Conservation (phyloP, 169 alveolate genomes). For the Cyclospora cayetanensis region DNA sequence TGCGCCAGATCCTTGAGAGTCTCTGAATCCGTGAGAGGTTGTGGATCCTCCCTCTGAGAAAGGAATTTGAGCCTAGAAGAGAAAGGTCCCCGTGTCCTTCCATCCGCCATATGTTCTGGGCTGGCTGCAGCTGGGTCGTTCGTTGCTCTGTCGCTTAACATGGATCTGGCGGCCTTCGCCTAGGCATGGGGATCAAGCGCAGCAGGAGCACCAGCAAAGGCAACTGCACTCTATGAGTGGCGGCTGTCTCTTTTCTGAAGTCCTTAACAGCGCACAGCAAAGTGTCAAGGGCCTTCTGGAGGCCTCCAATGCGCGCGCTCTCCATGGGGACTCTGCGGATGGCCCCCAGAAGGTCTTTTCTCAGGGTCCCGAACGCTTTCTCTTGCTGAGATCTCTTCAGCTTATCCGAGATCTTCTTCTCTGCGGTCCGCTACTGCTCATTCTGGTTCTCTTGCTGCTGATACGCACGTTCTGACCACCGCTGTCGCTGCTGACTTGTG, state of each 20-base stretch:
- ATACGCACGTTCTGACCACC: too few species aligned
- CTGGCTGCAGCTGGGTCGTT: not conserved
- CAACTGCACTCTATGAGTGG: not conserved
- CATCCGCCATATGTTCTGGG: too few species aligned
- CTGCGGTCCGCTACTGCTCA: not conserved
- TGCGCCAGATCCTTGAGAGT: too few species aligned
- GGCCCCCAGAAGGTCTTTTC: not conserved
- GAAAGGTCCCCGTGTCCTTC: too few species aligned
- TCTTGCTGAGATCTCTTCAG: not conserved
- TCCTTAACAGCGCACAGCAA: not conserved
- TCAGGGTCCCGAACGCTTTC: not conserved
- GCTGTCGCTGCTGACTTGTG: not conserved
- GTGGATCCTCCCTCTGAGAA: too few species aligned
- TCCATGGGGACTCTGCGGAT: too few species aligned
- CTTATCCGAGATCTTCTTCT: not conserved
- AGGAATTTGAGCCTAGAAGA: too few species aligned
- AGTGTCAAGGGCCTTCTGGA: not conserved
- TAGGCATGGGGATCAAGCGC: not conserved
- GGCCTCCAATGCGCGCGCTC: not conserved
- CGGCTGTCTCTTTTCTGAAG: not conserved
- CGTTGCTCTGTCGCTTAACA: not conserved
- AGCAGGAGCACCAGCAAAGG: not conserved
- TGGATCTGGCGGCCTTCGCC: not conserved
- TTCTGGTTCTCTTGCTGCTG: too few species aligned
- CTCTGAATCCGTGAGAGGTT: too few species aligned